These are phyloP conservation scores for Fraxinus sp. DNA, from an alignment of 305 asterid species.

Conservation along the genomic window DNA sequence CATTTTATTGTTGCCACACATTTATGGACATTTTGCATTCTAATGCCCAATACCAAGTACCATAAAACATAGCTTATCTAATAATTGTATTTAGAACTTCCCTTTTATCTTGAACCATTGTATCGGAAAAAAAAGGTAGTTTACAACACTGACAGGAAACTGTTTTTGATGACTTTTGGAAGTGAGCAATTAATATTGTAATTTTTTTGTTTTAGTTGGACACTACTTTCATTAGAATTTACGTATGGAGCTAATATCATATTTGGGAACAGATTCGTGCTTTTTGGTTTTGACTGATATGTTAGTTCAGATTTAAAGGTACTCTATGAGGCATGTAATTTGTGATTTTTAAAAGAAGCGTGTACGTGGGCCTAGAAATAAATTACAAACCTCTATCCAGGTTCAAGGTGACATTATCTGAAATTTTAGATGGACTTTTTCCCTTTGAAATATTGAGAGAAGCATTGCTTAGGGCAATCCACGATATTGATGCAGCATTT, in stretches of 20 bases:
- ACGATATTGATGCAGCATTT: constrained; percentile 73
- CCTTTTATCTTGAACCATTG: background rate
- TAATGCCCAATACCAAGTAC: background rate
- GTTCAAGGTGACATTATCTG: constrained; percentile 68
- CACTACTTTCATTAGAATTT: constrained; percentile 7
- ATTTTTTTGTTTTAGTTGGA: constrained; percentile 2
- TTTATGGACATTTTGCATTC: background rate
- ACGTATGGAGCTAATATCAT: background rate
- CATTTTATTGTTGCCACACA: background rate
- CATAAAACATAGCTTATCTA: background rate
- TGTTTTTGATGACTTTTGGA: background rate
- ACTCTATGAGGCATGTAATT: background rate
- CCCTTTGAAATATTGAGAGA: constrained; percentile 84
- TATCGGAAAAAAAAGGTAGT: background rate
- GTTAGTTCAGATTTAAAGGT: background rate
- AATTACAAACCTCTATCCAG: constrained; percentile 35
- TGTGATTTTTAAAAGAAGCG: background rate
- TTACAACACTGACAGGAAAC: background rate
- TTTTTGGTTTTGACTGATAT: constrained; percentile 7
- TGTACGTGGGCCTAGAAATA: background rate
- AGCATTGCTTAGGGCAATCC: constrained; percentile 83
- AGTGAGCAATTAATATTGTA: background rate
- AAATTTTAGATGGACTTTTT: constrained; percentile 65
- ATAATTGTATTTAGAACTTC: background rate
- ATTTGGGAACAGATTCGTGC: constrained; percentile 1